Evolutionary conservation across 148 eudicot genomes (phyloP).

Genomic region (Salicornia ramosissima): DNA sequence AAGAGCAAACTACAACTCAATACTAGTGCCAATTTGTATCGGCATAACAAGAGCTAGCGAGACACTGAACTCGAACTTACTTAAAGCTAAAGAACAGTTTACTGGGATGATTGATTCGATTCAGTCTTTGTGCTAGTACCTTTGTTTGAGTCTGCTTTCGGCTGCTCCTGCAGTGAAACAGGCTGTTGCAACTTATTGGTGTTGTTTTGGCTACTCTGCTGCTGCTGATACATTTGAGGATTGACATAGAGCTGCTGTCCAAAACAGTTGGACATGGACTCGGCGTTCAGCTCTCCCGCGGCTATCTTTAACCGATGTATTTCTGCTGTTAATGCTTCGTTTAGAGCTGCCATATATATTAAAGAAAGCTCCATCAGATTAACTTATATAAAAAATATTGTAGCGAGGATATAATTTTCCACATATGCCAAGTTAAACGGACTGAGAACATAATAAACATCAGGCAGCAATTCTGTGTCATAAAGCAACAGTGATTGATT

Average conservation of each 20-base stretch:
- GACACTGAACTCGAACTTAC: slow-evolving; percentile 12
- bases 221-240: slow-evolving; percentile 61
- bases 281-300: slow-evolving; percentile 53
- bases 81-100: slow-evolving; percentile 8
- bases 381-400: background rate
- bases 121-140: slow-evolving; percentile 43
- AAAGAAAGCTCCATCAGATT: slow-evolving; percentile 11
- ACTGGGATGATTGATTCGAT: slow-evolving; percentile 32
- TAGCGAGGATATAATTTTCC: background rate
- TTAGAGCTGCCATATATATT: slow-evolving; percentile 59
- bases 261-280: slow-evolving; percentile 51
- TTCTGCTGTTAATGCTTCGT: slow-evolving; percentile 80
- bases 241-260: slow-evolving; percentile 65
- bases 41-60: slow-evolving; percentile 2
- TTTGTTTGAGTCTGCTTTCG: slow-evolving; percentile 25
- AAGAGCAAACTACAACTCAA: slow-evolving; percentile 18
- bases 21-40: slow-evolving; percentile 7
- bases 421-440: background rate
- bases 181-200: slow-evolving; percentile 15
- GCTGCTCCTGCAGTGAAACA: slow-evolving; percentile 32
- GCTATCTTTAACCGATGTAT: slow-evolving; percentile 89
- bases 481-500: too few relatives aligned
- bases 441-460: background rate
- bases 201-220: slow-evolving; percentile 34
- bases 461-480: background rate